Base-by-base conservation (phyloP, 2,329 filamentous ascomycete genomes). In the Ophiocordyceps polyrhachis-furcata region DNA sequence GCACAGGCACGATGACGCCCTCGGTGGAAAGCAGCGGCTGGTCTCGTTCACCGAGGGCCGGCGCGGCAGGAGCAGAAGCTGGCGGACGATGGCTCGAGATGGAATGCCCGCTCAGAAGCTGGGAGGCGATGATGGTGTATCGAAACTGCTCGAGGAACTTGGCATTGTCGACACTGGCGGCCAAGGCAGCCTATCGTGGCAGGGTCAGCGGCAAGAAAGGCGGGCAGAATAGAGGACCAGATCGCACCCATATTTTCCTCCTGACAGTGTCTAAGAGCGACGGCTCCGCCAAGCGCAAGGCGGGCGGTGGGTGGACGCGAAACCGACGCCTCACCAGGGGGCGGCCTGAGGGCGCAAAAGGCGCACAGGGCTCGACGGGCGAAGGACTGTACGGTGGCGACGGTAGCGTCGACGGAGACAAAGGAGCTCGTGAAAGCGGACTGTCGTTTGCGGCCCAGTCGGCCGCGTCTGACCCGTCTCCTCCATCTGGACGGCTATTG, bases 131-230 rank as follows among this genome's bases (percentile, higher is more conserved):
- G 51, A 95, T 84, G 20, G 84, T 82, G 63, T 95, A 95, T 50
- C 88, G 83, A 56, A 95, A 95, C 57, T 87, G 83, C 62, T 95
- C 88, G 47, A 94, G 71, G 55, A 95, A 94, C 51, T 79, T 80
- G 52, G 81, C 73, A 57, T 88, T 93, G 53, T 93, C 87, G 49
- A 93, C 72, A 49, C 76, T 74, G 38, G 80, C 79, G 51, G 81
- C 82, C 47, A 88, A 72, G 11, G 74, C 81, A 53, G 71, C 73
- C 80, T 84, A 55, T 17, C 4, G 40, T 23, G 4, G 5, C 2
- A 12, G 23, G 14, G 15, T 23, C 12, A 41, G 20, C 20, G 20
- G 13, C n/a, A 17, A 19, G 12, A 17, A 25, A 7, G 23, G 17
- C 40, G 13, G 20, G 17, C 8, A 40, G 23, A 28, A 4, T 15